A percentile compares a stretch with the other conserved stretches of the same genome.
Conservation (phyloP, 768 basidiomycete genomes). For the Kwoniella mangroviensis region DNA sequence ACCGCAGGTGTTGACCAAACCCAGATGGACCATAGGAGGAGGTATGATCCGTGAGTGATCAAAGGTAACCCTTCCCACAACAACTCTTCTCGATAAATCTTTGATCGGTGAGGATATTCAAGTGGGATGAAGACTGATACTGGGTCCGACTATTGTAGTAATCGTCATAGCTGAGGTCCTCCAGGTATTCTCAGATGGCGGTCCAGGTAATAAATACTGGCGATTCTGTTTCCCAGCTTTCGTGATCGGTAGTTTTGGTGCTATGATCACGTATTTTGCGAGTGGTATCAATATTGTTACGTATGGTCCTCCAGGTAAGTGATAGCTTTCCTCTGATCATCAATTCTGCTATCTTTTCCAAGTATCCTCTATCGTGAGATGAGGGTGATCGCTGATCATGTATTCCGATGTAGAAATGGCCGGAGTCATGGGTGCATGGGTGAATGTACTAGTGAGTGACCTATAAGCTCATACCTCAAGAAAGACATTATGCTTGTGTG, state of each 20-base stretch:
- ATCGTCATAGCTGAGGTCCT: slow-evolving; percentile 36
- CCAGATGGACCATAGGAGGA: slow-evolving; percentile 29
- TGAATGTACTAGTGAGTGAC: slow-evolving; percentile 31
- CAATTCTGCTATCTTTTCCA: neutral
- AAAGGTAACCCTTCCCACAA: too few relatives aligned
- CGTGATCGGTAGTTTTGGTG: slow-evolving; percentile 42
- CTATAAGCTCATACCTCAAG: neutral
- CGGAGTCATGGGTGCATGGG: slow-evolving; percentile 48
- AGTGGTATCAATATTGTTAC: slow-evolving; percentile 41
- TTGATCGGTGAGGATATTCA: neutral
- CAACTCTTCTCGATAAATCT: neutral
- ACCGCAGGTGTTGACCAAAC: slow-evolving; percentile 38
- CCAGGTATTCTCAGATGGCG: slow-evolving; percentile 44
- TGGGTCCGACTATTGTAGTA: slow-evolving; percentile 19
- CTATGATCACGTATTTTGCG: slow-evolving; percentile 31
- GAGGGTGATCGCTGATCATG: neutral
- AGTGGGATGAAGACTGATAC: neutral
- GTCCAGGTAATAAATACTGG: slow-evolving; percentile 49
- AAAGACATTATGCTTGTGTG: neutral
- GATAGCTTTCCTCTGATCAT: neutral
- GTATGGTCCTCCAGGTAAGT: slow-evolving; percentile 42
- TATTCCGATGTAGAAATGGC: slow-evolving; percentile 26
- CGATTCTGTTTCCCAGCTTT: slow-evolving; percentile 46
- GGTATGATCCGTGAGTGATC: slow-evolving; percentile 31
- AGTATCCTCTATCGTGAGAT: too few relatives aligned